Evolutionary conservation across 176 grass and related monocot species (phyloP).

Genomic region (Aegilops sharonensis): DNA sequence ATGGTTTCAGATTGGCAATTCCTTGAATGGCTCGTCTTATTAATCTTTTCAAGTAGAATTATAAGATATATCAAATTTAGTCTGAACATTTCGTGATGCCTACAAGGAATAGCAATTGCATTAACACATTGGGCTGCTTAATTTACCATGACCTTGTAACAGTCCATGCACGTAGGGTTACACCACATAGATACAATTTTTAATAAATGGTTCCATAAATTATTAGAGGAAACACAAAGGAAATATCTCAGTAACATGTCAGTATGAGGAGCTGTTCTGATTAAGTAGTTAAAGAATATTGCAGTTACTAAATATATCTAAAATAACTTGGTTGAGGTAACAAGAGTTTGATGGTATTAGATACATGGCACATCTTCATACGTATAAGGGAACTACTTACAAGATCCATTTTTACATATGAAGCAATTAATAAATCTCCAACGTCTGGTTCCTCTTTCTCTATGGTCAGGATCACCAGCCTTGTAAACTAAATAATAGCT

Average conservation of each 20-base stretch:
- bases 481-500: no score
- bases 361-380: not conserved
- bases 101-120: not conserved
- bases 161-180: not conserved
- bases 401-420: not conserved
- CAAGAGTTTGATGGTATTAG: not conserved
- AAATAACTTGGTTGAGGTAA: not conserved
- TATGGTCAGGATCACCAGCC: no score
- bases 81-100: not conserved
- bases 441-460: not conserved
- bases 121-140: not conserved
- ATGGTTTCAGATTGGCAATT: not conserved
- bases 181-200: not conserved
- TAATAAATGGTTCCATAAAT: not conserved
- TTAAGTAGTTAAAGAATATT: not conserved
- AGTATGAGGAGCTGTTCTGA: not conserved
- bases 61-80: not conserved
- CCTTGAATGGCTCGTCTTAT: not conserved
- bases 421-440: not conserved
- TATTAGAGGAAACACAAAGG: not conserved
- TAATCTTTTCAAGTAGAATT: not conserved
- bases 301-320: not conserved
- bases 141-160: not conserved
- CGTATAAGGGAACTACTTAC: not conserved
- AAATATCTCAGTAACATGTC: not conserved